Conservation (phyloP, 306 rosid species). For the Trifolium pratense region DNA sequence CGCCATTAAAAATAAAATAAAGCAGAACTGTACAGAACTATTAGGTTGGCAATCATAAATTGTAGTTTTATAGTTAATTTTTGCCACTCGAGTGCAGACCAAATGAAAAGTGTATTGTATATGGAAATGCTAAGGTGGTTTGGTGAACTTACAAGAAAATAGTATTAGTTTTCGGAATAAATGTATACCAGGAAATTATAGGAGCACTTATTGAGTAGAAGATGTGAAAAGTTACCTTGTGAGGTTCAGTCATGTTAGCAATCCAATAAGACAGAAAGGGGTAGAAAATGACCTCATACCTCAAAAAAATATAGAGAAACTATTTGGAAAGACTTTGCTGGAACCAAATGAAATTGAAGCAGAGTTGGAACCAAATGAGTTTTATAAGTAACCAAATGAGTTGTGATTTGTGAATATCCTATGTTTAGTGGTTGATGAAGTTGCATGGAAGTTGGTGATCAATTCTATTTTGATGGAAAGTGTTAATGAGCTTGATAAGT, state of each 20-base stretch:
- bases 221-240: background rate
- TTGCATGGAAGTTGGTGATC: slow-evolving; percentile 25
- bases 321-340: background rate
- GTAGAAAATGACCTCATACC: background rate
- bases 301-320: background rate
- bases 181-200: background rate
- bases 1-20: too few species aligned
- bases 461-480: slow-evolving; percentile 8
- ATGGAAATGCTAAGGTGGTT: slow-evolving; percentile 14
- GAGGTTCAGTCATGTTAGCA: slow-evolving; percentile 13
- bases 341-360: background rate
- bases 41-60: background rate
- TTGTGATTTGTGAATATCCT: slow-evolving; percentile 8
- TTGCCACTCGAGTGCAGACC: background rate
- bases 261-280: background rate
- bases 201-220: slow-evolving; percentile 1
- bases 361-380: too few species aligned
- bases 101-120: background rate
- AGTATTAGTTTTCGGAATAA: background rate
- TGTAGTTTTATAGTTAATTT: slow-evolving; percentile 17
- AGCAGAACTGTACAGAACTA: background rate
- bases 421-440: background rate
- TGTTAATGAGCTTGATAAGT: background rate
- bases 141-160: slow-evolving; percentile 19
- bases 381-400: too few species aligned